Percentiles rank a stretch among this genome's conserved stretches.
phyloP scores from a whole-genome alignment of 192 early-diverging fungal genomes.

The Coemansia sp. region DNA sequence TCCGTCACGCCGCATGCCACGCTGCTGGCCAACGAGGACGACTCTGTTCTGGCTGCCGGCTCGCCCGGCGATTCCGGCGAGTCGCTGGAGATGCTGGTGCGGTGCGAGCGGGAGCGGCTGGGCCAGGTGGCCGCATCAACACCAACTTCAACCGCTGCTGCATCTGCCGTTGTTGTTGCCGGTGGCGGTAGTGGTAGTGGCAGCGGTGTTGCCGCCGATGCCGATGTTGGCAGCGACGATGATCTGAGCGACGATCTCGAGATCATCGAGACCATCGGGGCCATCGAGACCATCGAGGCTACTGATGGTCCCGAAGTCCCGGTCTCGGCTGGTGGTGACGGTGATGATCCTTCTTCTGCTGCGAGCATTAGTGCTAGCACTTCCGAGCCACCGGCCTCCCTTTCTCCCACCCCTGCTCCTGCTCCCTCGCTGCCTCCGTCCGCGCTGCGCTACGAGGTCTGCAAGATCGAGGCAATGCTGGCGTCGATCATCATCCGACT shows the following conservation, averaged over 20 bases:
- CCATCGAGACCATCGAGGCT: no score
- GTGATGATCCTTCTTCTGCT: no score
- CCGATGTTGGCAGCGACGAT: no score
- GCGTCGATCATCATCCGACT: background rate
- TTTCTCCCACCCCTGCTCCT: background rate
- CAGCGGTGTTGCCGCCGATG: background rate
- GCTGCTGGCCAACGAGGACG: slow-evolving; percentile 43
- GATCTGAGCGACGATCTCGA: no score
- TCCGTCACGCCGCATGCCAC: slow-evolving; percentile 41
- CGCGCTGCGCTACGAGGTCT: background rate
- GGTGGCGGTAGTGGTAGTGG: background rate
- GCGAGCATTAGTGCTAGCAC: no score
- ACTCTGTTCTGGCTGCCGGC: slow-evolving; percentile 14
- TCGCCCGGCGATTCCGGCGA: background rate
- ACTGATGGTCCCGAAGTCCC: no score
- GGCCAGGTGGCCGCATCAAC: slow-evolving; percentile 16
- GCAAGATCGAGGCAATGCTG: background rate
- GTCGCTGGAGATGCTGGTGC: slow-evolving; percentile 9
- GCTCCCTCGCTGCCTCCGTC: background rate
- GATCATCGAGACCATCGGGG: no score
- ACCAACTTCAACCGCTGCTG: background rate
- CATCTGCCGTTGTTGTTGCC: background rate
- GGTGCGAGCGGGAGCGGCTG: slow-evolving; percentile 28
- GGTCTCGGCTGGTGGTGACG: no score
- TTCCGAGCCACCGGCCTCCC: no score